phyloP scores from a whole-genome alignment of 108 stramenopile species.

The Conticribra guillardii region DNA sequence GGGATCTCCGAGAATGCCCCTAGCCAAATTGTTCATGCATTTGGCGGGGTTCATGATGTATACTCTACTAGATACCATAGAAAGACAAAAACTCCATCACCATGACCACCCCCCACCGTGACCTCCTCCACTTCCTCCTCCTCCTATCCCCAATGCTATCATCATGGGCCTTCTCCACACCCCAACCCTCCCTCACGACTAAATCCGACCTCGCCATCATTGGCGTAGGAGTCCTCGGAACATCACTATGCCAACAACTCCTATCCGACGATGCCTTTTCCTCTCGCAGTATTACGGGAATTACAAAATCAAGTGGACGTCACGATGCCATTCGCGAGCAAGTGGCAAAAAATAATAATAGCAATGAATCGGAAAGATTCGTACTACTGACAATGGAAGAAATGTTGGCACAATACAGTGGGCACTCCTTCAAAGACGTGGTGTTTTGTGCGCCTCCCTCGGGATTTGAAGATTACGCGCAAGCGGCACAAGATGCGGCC shows the following conservation, averaged over 20 bases:
- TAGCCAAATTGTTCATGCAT: too few species aligned
- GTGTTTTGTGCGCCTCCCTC: slow-evolving; percentile 93
- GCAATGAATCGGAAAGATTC: slow-evolving; percentile 43
- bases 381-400: slow-evolving; percentile 59
- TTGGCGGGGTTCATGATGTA: too few species aligned
- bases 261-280: slow-evolving; percentile 55
- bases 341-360: slow-evolving; percentile 25
- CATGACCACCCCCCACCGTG: neutral
- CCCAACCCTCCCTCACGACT: slow-evolving; percentile 1
- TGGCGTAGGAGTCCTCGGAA: slow-evolving; percentile 87
- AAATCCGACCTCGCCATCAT: slow-evolving; percentile 61
- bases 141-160: neutral
- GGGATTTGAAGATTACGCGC: slow-evolving; percentile 85
- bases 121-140: neutral
- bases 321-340: slow-evolving; percentile 64
- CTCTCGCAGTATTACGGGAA: slow-evolving; percentile 62
- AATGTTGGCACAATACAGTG: slow-evolving; percentile 4
- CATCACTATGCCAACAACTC: slow-evolving; percentile 79
- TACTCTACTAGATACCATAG: too few species aligned
- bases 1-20: too few species aligned
- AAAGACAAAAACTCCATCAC: too few species aligned
- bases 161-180: slow-evolving; percentile 18
- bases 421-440: slow-evolving; percentile 60
- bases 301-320: slow-evolving; percentile 71
- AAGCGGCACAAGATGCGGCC: slow-evolving; percentile 59